Evolutionary conservation across 345 rosid species (phyloP), one percentile per base, ranked within the genome.

Genomic region (Heritiera fomes): DNA sequence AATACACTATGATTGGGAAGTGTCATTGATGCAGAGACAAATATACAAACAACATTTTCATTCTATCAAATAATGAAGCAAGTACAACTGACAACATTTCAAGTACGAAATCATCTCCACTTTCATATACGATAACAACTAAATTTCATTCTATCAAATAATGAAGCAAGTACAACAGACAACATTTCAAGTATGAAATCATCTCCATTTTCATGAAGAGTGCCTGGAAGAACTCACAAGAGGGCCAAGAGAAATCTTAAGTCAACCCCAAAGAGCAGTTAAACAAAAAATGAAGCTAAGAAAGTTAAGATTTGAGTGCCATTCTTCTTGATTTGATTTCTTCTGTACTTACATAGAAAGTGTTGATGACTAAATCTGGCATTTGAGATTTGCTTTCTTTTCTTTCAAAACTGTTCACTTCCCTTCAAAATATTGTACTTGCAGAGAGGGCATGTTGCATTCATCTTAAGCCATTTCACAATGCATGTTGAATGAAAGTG

Each of bases 381-480:
- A 56, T 12, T 6, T 43, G 46, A 4, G 28, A 45, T 1, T 60
- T 41, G 52, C 4, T 53, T 3, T 61, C 11, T 7, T 61, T 49
- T 23, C 66, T 41, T 60, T 89, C 86, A 90, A 66, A 86, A 90
- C 65, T 88, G 89, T 34, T 97, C 97, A 53, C 47, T 90, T 78
- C 97, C 94, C 87, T 97, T 93, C 86, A 97, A 90, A 69, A 97
- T 97, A 80, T 93, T 90, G 87, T 84, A 94, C 86, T 97, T 97
- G 91, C 99, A 97, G 74, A 97, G 91, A 28, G 98, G 99, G 80
- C 99, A 94, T 34, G 98, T 97, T 2, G 99, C 99, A 63, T 94
- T 94, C 98, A 97, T 97, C 89, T 93, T 97, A 8, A 97, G 98
- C 99, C 99, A 97, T 84, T 91, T 97, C 84, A 81, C 92, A 0